Evolutionary conservation across 495 filamentous ascomycete species (phyloP), one percentile per base, ranked within the genome.

Genomic region (Neurospora tetrasperma): DNA sequence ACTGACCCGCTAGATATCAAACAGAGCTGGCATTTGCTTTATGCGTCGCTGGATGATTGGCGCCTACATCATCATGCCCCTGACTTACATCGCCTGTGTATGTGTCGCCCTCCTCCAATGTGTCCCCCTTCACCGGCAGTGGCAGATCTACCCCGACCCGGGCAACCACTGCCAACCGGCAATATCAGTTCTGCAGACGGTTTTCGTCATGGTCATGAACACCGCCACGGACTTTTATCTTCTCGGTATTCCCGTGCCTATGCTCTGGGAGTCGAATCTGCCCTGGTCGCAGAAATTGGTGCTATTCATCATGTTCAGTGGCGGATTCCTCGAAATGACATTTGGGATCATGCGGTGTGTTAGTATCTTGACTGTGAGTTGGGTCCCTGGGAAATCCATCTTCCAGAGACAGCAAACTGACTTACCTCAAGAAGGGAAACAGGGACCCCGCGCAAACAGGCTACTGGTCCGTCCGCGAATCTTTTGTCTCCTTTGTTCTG

Each of bases 391-490:
- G 7, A 5, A 42, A 42, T 42, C 42, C 42, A 42, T 42, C 14
- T 42, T 42, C 42, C 35, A 42, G 3, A 48, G 41, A 18, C 23
- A 42, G 12, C 42, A 14, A 18, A 38, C 72, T 73, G 20, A 48
- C 69, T 12, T 4, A 4, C 31, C 39, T 27, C 42, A 10, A 80
- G 79, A 69, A 75, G 11, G 82, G 82, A 31, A 84, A 87, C 75
- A 82, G 82, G 71, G 85, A 86, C 70, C 77, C 83, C 43, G 74
- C 78, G 16, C 84, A 88, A 82, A 86, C 87, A 9, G 87, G 88
- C 46, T 85, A 83, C 80, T 90, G 89, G 89, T 87, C 89, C 69
- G 85, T 87, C 73, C 88, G 88, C 69, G 89, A 90, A 74, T 89
- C 88, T 43, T 90, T 90, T 74, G 86, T 90, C 69, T 87, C 86